Percentiles rank a stretch among this genome's conserved stretches.
phyloP scores from a whole-genome alignment of 805 yeast genomes.

The Vanderwaltozyma verrucispora region DNA sequence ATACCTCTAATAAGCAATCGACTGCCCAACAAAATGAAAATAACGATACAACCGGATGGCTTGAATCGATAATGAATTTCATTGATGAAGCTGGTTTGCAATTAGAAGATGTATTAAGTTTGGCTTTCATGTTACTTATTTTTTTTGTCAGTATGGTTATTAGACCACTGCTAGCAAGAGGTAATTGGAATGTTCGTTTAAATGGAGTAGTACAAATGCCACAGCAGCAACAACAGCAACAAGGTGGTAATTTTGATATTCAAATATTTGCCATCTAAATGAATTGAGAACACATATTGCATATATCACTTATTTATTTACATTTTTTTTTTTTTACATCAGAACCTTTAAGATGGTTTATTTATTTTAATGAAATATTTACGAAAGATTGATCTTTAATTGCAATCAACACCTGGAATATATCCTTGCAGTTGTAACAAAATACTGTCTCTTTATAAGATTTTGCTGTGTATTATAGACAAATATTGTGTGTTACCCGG shows the following conservation, averaged over 20 bases:
- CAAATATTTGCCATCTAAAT: constrained; percentile 21
- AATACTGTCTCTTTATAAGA: no score
- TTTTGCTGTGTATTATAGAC: no score
- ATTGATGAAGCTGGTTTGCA: constrained; percentile 10
- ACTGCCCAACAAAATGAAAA: neutral
- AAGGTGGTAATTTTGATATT: constrained; percentile 14
- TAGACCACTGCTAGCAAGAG: constrained; percentile 13
- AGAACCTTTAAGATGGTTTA: no score
- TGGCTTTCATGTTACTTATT: constrained; percentile 11
- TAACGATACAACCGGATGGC: neutral
- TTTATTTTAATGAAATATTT: no score
- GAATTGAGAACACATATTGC: neutral
- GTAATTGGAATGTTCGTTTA: constrained; percentile 22
- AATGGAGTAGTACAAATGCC: constrained; percentile 17
- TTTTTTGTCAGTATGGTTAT: constrained; percentile 12
- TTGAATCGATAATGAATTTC: constrained; percentile 1
- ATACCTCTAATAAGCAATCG: neutral
- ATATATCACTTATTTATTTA: no score
- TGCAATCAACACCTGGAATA: no score
- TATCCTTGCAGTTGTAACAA: no score
- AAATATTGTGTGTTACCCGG: no score
- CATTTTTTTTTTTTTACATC: no score
- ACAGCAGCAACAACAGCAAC: constrained; percentile 2
- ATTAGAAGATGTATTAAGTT: constrained; percentile 15
- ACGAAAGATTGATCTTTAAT: no score